These are phyloP conservation scores for Corylus americana DNA, from an alignment of 306 rosid species.

Conservation along the genomic window DNA sequence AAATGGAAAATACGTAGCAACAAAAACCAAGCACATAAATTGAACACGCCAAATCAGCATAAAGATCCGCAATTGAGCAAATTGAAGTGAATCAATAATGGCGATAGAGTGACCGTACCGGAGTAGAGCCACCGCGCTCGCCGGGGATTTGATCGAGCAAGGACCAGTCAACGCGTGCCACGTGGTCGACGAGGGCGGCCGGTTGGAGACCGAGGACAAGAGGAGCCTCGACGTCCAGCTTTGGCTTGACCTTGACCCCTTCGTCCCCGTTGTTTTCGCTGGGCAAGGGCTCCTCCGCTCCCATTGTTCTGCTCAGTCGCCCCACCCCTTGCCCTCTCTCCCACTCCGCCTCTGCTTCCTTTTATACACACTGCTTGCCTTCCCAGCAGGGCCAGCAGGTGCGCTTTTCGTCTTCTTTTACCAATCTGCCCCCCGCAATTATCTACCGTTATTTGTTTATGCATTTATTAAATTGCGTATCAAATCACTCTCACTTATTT, in stretches of 20 bases:
- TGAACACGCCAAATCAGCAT: not conserved
- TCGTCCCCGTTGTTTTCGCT: not conserved
- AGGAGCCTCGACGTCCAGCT: constrained; percentile 34
- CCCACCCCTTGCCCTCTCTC: constrained; percentile 2
- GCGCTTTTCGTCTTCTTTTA: not conserved
- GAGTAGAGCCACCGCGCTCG: constrained; percentile 89
- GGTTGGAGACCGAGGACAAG: constrained; percentile 78
- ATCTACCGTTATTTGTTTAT: too few species aligned
- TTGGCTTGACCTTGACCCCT: not conserved
- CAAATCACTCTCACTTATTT: too few species aligned
- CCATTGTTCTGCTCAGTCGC: constrained; percentile 33
- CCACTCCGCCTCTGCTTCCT: not conserved
- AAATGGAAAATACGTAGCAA: too few species aligned
- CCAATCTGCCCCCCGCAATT: not conserved
- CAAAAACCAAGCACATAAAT: too few species aligned
- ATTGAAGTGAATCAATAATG: not conserved
- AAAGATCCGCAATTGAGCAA: not conserved
- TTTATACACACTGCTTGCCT: not conserved
- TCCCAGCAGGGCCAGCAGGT: not conserved
- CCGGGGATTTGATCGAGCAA: constrained; percentile 72
- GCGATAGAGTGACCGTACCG: constrained; percentile 41
- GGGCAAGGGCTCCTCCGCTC: constrained; percentile 37
- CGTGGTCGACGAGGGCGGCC: constrained; percentile 75
- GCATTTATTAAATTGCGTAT: too few species aligned
- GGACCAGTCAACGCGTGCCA: constrained; percentile 61